Conservation (phyloP, 768 basidiomycete genomes). For the Auricularia heimuer region DNA sequence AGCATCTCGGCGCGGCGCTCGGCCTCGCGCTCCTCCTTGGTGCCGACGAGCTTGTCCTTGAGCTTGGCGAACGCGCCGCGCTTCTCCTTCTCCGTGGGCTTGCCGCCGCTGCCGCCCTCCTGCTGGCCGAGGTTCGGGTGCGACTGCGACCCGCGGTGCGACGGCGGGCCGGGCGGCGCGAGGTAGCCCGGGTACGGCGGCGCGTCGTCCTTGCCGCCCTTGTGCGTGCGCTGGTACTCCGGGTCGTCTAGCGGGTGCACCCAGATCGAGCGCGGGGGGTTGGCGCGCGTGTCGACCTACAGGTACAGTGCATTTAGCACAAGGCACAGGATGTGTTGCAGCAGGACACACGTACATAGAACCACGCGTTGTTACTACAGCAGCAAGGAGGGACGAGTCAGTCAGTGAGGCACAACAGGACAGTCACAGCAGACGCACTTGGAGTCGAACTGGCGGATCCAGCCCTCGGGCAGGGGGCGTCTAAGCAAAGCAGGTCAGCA, state of each 20-base stretch:
- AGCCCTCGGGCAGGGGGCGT: constrained; percentile 45
- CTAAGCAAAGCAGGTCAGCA: constrained; percentile 14
- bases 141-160: constrained; percentile 6
- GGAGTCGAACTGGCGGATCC: constrained; percentile 41
- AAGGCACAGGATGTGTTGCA: no score
- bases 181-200: not conserved
- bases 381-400: not conserved
- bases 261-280: constrained; percentile 62
- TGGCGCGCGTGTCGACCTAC: constrained; percentile 54
- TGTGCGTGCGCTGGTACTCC: constrained; percentile 48
- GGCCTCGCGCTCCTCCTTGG: constrained; percentile 51
- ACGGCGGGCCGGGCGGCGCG: constrained; percentile 2
- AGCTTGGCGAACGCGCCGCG: constrained; percentile 49
- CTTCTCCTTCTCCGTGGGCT: constrained; percentile 22
- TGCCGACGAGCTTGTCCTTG: constrained; percentile 55
- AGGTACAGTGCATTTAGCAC: not conserved
- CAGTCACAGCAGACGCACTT: constrained; percentile 3
- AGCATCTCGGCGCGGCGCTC: constrained; percentile 9
- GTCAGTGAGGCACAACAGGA: not conserved
- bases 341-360: constrained; percentile 32
- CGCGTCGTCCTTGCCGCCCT: constrained; percentile 23
- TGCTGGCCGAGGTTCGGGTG: constrained; percentile 1
- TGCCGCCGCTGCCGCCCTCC: not conserved
- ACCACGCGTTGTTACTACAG: constrained; percentile 28
- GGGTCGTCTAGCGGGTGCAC: constrained; percentile 64